These are phyloP conservation scores for Xylaria sp. DNA, from an alignment of 2,329 filamentous ascomycete genomes.

Conservation along the genomic window DNA sequence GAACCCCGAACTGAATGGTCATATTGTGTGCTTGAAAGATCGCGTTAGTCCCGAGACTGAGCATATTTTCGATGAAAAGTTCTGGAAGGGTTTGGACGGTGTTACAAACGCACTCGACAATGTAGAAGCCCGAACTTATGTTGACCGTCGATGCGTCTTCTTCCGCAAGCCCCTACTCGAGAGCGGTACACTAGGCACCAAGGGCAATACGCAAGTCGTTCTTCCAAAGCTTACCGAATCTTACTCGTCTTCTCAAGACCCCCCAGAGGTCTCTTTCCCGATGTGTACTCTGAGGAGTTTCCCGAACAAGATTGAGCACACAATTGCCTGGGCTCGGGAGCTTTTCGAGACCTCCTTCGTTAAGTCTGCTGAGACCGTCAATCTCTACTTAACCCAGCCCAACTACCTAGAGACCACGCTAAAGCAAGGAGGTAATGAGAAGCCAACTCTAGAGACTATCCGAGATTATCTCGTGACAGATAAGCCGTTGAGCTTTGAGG, in stretches of 20 bases:
- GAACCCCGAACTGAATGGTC: constrained; percentile 91
- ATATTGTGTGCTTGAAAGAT: constrained; percentile 87
- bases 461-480: constrained; percentile 91
- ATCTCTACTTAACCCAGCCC: constrained; percentile 89
- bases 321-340: constrained; percentile 97
- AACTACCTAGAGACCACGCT: constrained; percentile 88
- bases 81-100: constrained; percentile 87
- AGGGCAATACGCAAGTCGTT: constrained; percentile 97
- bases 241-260: constrained; percentile 96
- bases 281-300: constrained; percentile 99
- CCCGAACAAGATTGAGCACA: constrained; percentile 98
- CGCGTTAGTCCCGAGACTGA: constrained; percentile 93
- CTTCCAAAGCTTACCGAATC: constrained; percentile 93
- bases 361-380: constrained; percentile 91
- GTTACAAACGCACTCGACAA: constrained; percentile 99
- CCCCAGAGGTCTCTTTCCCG: constrained; percentile 97
- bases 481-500: constrained; percentile 90
- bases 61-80: constrained; percentile 90
- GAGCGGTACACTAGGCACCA: constrained; percentile 97
- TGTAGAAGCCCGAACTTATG: constrained; percentile 94
- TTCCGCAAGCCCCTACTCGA: constrained; percentile 97
- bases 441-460: constrained; percentile 89
- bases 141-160: constrained; percentile 95
- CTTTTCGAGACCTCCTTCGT: constrained; percentile 95
- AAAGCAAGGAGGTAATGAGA: constrained; percentile 95